Evolutionary conservation across 331 rosid genomes (phyloP).

Genomic region (Malus hybrid): DNA sequence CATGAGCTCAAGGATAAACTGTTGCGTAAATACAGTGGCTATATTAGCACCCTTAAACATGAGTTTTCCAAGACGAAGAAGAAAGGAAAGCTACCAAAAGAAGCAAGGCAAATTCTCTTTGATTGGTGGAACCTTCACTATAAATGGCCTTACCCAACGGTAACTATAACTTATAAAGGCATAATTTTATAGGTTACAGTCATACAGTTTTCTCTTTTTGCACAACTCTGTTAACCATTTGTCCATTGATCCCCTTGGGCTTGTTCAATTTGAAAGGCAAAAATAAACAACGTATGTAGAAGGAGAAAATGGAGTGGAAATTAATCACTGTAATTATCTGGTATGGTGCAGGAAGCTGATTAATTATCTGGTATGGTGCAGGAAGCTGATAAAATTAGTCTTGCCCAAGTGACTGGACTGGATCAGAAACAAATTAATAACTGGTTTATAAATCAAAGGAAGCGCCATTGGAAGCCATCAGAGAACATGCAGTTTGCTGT

Average conservation of each 20-base stretch:
- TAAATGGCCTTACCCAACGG: conserved; percentile 91
- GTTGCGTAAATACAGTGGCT: conserved; percentile 50
- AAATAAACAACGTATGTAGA: background rate
- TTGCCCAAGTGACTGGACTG: conserved; percentile 61
- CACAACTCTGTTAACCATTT: background rate
- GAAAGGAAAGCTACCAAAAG: conserved; percentile 65
- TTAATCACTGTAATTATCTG: background rate
- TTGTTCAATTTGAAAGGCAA: no score
- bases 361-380: background rate
- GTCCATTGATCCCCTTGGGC: background rate
- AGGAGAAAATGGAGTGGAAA: background rate
- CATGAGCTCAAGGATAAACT: conserved; percentile 58
- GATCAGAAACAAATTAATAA: conserved; percentile 68
- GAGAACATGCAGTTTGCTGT: conserved; percentile 50
- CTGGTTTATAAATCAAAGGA: conserved; percentile 88
- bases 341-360: conserved; percentile 39
- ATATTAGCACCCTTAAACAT: conserved; percentile 49
- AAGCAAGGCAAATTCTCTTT: conserved; percentile 52
- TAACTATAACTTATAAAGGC: conserved; percentile 4
- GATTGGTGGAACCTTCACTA: conserved; percentile 77
- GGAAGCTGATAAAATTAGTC: conserved; percentile 58
- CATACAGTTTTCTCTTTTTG: background rate
- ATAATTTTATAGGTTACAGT: background rate
- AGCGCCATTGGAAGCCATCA: conserved; percentile 75
- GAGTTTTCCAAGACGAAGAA: conserved; percentile 58